Base-by-base conservation (phyloP, 805 yeast genomes). In the Zygotorulaspora chibaensis region DNA sequence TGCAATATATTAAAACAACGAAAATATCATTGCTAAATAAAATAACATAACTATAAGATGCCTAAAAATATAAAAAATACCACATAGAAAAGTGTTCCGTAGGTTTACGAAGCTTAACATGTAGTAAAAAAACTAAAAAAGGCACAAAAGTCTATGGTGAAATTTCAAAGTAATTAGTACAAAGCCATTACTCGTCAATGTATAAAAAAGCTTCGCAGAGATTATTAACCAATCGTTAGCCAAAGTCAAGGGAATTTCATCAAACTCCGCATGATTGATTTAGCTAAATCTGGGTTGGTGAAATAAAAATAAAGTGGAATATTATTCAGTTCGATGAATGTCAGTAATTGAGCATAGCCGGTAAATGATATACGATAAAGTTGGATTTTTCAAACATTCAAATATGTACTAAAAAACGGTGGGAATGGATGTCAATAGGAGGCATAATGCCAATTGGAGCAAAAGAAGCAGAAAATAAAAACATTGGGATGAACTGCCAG, bases 21-120 rank as follows among this genome's bases (percentile, higher is more conserved):
- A 13, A 8, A 29, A 29, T n/a, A 13, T 12, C 33, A 29, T 12
- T 29, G 15, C 6, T 13, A 8, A 5, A 33, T 13, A 17, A 16
- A n/a, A 16, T 17, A 13, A 33, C 13, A 10, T 10, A 9, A 33
- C 36, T 33, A 33, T 33, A n/a, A 13, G 20, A 33, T 33, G 36
- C 36, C 36, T 16, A 33, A 33, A 33, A 29, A 33, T 10, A 13
- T 15, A 38, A 38, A 38, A 38, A 38, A 38, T 36, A 33, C 16
- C 36, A 33, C 18, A 33, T 13, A 16, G 20, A n/a, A n/a, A 17
- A 16, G 20, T 10, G 20, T 4, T 16, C 6, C 16, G 20, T n/a
- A n/a, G 36, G 13, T n/a, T 3, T 4, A n/a, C 15, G 33, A 29
- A 9, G 16, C 16, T 17, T 33, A 4, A n/a, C 16, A 33, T 33